Base-by-base conservation (phyloP, 2,329 filamentous ascomycete species). In the Pezicula rhizophila region DNA sequence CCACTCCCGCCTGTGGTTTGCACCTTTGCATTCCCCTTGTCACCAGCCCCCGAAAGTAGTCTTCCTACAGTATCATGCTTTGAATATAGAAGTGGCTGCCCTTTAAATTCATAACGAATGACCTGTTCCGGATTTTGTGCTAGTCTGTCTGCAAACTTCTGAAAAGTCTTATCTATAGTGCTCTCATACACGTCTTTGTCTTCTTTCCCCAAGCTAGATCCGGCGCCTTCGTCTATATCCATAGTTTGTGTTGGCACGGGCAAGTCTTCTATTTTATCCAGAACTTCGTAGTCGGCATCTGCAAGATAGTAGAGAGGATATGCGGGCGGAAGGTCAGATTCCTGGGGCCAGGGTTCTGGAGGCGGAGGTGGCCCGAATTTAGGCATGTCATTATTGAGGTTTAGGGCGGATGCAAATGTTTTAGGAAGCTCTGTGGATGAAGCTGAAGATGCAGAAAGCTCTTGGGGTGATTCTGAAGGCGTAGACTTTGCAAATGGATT, bases 281-380 rank as follows among this genome's bases (percentile, higher is more conserved):
- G 78, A 4, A 86, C 87, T 68, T 99, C 93, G 69, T 89, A 95
- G 62, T 96, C 92, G 45, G 92, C 92, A 58, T 97, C 93, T 45
- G 85, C 76, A 40, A 92, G 81, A 71, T 89, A 88, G 63, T 85
- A 87, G 26, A 78, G 71, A 1, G 89, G 85, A 68, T 91, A 97
- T 0, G 89, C 74, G 1, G 73, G 52, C 0, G 89, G 87, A 57
- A 87, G 84, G 0, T 76, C 69, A 2, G 80, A 74, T 35, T 74
- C 69, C 11, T 76, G 64, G 0, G 92, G 92, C 91, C 91, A 97
- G 8, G 89, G 85, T 57, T 89, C 80, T 1, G 77, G 70, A 0
- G 79, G 73, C 11, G 57, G 51, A 2, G 63, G 63, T 5, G 65
- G 59, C 20, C 64, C 63, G 52, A 59, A 55, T 18, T 64, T 56